These are phyloP conservation scores for Podospora pseudoanserina DNA, from an alignment of 495 filamentous ascomycete species.

Conservation along the genomic window DNA sequence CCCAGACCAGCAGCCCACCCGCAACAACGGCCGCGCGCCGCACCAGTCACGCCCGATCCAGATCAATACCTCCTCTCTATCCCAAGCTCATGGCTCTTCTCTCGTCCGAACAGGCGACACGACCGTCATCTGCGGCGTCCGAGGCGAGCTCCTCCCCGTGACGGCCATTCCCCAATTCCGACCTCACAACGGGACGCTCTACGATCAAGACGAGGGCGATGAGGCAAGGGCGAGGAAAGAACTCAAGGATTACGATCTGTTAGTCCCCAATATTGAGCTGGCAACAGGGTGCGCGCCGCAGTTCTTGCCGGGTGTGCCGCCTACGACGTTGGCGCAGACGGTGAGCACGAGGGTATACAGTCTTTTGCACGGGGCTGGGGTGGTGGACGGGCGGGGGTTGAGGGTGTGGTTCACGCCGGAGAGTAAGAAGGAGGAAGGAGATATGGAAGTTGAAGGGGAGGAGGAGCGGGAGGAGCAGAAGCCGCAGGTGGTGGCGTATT, in stretches of 20 bases:
- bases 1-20: conserved; percentile 51
- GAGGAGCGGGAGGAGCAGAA: conserved; percentile 38
- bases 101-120: conserved; percentile 87
- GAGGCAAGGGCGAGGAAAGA: conserved; percentile 31
- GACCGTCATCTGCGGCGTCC: conserved; percentile 84
- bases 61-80: conserved; percentile 73
- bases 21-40: conserved; percentile 75
- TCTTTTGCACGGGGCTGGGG: conserved; percentile 62
- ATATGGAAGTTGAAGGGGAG: conserved; percentile 31
- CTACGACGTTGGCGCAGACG: conserved; percentile 75
- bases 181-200: conserved; percentile 22
- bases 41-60: conserved; percentile 63
- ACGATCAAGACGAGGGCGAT: conserved; percentile 17
- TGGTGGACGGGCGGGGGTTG: conserved; percentile 62
- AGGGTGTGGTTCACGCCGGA: conserved; percentile 64
- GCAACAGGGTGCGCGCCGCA: conserved; percentile 83
- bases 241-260: conserved; percentile 58
- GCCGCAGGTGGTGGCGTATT: conserved; percentile 73
- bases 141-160: conserved; percentile 77
- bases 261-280: conserved; percentile 91
- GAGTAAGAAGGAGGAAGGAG: conserved; percentile 33
- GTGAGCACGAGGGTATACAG: conserved; percentile 71
- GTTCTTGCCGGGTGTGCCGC: conserved; percentile 78
- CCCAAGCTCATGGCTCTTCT: conserved; percentile 82
- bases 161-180: conserved; percentile 64